Conservation (phyloP, 768 basidiomycete species). For the Mrakia hoshinonis region DNA sequence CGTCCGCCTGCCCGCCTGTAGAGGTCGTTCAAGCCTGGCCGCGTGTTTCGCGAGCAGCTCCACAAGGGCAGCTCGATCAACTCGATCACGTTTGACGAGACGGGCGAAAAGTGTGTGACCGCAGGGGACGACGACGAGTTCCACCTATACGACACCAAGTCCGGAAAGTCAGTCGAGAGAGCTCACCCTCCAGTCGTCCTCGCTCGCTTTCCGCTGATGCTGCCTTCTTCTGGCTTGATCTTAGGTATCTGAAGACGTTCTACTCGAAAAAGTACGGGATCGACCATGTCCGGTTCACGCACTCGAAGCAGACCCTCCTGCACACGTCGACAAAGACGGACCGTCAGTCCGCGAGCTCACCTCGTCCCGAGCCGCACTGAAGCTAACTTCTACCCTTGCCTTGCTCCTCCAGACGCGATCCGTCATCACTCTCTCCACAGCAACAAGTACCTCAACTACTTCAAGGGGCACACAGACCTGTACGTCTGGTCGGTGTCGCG, state of each 20-base stretch:
- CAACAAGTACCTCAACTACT: slow-evolving; percentile 93
- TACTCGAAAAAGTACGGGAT: slow-evolving; percentile 96
- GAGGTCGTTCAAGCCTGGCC: slow-evolving; percentile 63
- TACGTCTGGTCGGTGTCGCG: slow-evolving; percentile 34
- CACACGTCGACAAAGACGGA: slow-evolving; percentile 93
- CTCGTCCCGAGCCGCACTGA: background rate
- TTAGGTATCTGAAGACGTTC: slow-evolving; percentile 60
- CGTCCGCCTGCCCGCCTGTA: background rate
- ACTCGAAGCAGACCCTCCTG: slow-evolving; percentile 72
- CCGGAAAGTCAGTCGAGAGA: slow-evolving; percentile 72
- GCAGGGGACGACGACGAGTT: slow-evolving; percentile 89
- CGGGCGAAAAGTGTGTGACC: slow-evolving; percentile 76
- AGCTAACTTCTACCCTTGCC: background rate
- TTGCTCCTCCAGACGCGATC: slow-evolving; percentile 56
- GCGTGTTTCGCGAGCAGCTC: slow-evolving; percentile 72
- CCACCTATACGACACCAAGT: slow-evolving; percentile 75
- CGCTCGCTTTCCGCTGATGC: background rate
- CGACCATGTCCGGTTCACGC: slow-evolving; percentile 88
- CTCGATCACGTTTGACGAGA: slow-evolving; percentile 81
- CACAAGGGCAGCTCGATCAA: slow-evolving; percentile 51
- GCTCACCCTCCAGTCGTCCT: slow-evolving; percentile 29
- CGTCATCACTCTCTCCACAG: slow-evolving; percentile 92
- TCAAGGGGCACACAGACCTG: slow-evolving; percentile 80
- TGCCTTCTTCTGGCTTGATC: background rate
- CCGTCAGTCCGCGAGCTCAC: slow-evolving; percentile 38